A percentile compares a stretch with the other conserved stretches of the same genome.
Evolutionary conservation across 2,329 filamentous ascomycete genomes (phyloP).

Genomic region (Dryadomyces quercus-mongolicae): DNA sequence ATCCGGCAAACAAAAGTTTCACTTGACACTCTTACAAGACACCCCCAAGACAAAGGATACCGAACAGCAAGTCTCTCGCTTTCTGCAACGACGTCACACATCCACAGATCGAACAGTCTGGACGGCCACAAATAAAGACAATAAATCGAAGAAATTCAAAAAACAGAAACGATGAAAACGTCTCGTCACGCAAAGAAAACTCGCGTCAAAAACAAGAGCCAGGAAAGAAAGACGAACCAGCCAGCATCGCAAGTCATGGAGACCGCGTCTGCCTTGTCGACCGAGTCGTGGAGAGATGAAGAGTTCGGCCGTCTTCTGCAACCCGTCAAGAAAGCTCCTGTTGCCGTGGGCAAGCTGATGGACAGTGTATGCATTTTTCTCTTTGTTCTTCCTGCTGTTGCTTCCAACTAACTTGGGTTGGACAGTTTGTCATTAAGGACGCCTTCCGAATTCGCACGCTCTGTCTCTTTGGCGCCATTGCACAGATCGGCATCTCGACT

Average conservation of each 20-base stretch:
- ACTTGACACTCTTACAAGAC: background rate
- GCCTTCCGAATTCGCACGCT: slow-evolving; percentile 21
- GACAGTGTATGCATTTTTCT: background rate
- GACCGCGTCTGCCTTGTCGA: background rate
- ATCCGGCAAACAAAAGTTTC: background rate
- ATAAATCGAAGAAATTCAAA: background rate
- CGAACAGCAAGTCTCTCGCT: background rate
- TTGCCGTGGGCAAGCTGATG: background rate
- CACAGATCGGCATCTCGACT: slow-evolving; percentile 21
- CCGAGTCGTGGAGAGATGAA: background rate
- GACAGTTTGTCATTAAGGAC: slow-evolving; percentile 20
- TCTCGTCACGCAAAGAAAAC: background rate
- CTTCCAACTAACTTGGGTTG: background rate
- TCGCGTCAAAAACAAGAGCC: background rate
- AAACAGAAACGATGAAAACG: background rate
- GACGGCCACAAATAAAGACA: background rate
- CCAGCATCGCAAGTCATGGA: background rate
- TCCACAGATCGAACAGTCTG: background rate
- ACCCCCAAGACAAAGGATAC: background rate
- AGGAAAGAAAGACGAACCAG: background rate
- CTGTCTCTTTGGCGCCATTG: slow-evolving; percentile 21
- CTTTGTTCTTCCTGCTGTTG: background rate
- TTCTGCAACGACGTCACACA: background rate
- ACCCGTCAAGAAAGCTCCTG: background rate
- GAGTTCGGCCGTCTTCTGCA: background rate